These are phyloP conservation scores for Xylaria telfairii DNA, from an alignment of 495 filamentous ascomycete species.

Conservation along the genomic window DNA sequence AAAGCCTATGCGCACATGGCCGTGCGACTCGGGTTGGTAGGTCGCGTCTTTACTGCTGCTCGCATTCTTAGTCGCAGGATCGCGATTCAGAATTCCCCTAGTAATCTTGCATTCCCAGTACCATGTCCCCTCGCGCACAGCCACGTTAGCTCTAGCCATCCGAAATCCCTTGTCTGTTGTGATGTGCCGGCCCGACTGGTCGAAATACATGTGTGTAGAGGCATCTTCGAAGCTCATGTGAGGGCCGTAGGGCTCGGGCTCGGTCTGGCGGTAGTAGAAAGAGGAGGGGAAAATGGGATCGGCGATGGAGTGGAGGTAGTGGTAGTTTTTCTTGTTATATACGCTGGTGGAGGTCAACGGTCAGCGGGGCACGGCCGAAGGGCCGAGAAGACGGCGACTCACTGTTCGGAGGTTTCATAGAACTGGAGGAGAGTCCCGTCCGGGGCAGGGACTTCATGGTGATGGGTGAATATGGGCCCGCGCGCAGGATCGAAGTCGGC, in stretches of 20 bases:
- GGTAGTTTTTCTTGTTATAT: conserved; percentile 88
- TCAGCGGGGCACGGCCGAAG: no score
- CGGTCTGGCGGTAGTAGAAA: conserved; percentile 87
- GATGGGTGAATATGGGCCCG: conserved; percentile 59
- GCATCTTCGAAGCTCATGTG: conserved; percentile 93
- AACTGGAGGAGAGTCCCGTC: conserved; percentile 61
- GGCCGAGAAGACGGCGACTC: conserved; percentile 36
- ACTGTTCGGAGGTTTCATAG: conserved; percentile 70
- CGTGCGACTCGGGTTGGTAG: conserved; percentile 48
- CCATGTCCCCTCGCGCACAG: conserved; percentile 85
- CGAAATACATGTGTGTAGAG: conserved; percentile 76
- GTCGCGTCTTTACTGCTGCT: conserved; percentile 3
- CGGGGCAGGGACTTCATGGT: conserved; percentile 52
- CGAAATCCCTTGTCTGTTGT: conserved; percentile 83
- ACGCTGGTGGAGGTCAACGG: conserved; percentile 64
- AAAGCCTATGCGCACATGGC: conserved; percentile 90
- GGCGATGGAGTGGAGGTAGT: conserved; percentile 89
- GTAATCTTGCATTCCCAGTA: conserved; percentile 95
- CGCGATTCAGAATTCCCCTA: conserved; percentile 58
- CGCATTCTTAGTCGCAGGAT: conserved; percentile 42
- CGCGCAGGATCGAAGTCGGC: conserved; percentile 65
- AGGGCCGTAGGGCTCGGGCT: conserved; percentile 77
- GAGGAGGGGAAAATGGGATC: conserved; percentile 85
- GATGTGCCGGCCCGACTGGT: conserved; percentile 62
- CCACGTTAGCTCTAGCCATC: conserved; percentile 87